A percentile compares a stretch with the other conserved stretches of the same genome.
Evolutionary conservation across 2,329 filamentous ascomycete genomes (phyloP).

Genomic region (Penicillium occitanis): DNA sequence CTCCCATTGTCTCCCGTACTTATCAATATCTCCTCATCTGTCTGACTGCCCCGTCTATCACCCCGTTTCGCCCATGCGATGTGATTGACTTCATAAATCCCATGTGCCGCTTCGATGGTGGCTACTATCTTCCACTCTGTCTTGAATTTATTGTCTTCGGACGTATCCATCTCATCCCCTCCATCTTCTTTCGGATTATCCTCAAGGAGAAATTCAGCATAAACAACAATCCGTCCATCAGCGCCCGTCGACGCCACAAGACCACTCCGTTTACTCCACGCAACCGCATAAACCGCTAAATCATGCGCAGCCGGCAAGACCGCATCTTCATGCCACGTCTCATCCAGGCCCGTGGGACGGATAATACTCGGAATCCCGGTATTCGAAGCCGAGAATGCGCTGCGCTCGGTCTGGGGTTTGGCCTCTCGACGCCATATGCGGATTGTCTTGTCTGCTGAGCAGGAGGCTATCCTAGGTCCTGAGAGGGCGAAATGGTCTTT

Average conservation of each 20-base stretch:
- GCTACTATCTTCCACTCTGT: conserved; percentile 71
- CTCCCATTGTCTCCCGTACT: conserved; percentile 91
- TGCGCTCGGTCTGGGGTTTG: conserved; percentile 29
- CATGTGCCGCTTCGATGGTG: conserved; percentile 72
- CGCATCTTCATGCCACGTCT: conserved; percentile 79
- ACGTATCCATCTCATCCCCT: conserved; percentile 28
- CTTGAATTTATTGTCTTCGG: conserved; percentile 22
- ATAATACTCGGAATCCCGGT: conserved; percentile 83
- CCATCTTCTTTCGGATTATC: not conserved
- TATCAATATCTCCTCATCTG: conserved; percentile 78
- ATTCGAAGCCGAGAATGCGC: conserved; percentile 17
- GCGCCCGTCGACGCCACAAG: conserved; percentile 84
- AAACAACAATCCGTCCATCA: conserved; percentile 78
- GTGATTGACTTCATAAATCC: conserved; percentile 93
- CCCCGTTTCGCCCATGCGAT: conserved; percentile 80
- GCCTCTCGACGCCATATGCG: conserved; percentile 72
- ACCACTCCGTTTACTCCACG: conserved; percentile 78
- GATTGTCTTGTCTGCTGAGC: conserved; percentile 78
- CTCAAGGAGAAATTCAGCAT: conserved; percentile 56
- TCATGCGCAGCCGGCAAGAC: conserved; percentile 74
- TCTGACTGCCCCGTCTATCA: conserved; percentile 53
- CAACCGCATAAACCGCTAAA: conserved; percentile 76
- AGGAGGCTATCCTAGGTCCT: conserved; percentile 68
- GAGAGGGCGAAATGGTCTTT: conserved; percentile 32
- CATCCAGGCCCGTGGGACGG: conserved; percentile 67